Base-by-base conservation (phyloP, 331 rosid genomes). In the Dryas integrifolia region DNA sequence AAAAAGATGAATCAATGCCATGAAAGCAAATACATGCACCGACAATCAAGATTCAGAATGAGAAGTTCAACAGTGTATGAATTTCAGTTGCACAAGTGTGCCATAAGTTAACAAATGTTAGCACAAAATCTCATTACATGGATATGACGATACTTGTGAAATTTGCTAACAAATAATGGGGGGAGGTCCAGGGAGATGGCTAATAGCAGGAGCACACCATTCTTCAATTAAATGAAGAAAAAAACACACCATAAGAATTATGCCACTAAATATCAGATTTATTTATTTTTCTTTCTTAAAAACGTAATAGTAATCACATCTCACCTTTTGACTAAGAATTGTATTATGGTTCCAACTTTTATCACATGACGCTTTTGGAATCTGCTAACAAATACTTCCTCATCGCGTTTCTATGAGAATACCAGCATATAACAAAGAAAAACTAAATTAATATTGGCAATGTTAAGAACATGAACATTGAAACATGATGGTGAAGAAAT, bases 291-390 rank as follows among this genome's bases (percentile, higher is more conserved):
- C 52, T 43, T 61, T 45, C 13, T 9, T 24, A 13, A 46, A 12
- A 7, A 75, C 44, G 40, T 66, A 72, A 76, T 24, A 65, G 46
- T 41, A 69, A 51, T 56, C 63, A 75, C 39, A 66, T 15, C 59
- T 86, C 80, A 94, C 98, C 98, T 95, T 84, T 89, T 95, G 69
- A 95, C 88, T 67, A 69, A 69, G 70, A 89, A 83, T 49, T 89
- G 90, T 51, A 92, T 80, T 86, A 82, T 74, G 73, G 86, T 70
- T 66, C 97, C 99, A 48, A 80, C 87, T 85, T 90, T 95, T 80
- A 91, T 85, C 80, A 89, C 87, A 81, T 95, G 96, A 10, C 74
- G 81, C 88, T 84, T 95, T 76, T 89, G 79, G 48, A 69, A 76
- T 73, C 87, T 86, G 86, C 92, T 95, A 39, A 75, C 80, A 72